Base-by-base conservation (phyloP, 139 green algal species). In the Gonium pectorale region DNA sequence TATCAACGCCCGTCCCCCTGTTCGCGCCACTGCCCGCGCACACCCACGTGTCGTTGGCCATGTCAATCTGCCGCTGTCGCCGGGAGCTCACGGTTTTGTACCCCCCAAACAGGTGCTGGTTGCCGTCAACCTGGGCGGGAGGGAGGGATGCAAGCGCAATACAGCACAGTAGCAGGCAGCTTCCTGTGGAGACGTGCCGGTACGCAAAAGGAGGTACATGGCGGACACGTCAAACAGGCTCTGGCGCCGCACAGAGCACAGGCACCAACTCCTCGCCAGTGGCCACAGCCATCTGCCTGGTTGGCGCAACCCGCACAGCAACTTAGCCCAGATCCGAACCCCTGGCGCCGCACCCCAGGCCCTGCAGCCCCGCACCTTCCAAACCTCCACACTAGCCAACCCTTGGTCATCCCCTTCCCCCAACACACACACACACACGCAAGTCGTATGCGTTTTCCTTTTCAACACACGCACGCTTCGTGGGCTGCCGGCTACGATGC, bases 21-120 rank as follows among this genome's bases (percentile, higher is more conserved):
- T 64, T 8, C 60, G 13, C 29, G 38, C 29, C 6, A 41, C 60
- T 17, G 29, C 60, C n/a, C n/a, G n/a, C n/a, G n/a, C n/a, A n/a
- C 46, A 37, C 67, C 43, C 38, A 73, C 67, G 54, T 33, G 67
- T 73, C 67, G 67, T 73, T 73, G 38, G 40, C 67, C n/a, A n/a
- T 38, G 67, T 73, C 67, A 22, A 54, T 54, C 6, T 21, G 3
- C 3, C 67, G 38, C 40, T 73, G 67, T 3, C 19, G 17, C 38
- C 5, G 3, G 5, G 19, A 13, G 3, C 22, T 5, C 67, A 15
- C 37, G 22, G 21, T 2, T 24, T 29, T 37, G 67, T 38, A 73
- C 22, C 21, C 13, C 3, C 67, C 67, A 3, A 38, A 22, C 38
- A 52, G 4, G 67, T 73, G 67, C 67, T 73, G 67, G 38, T 54